Evolutionary conservation across 2,329 filamentous ascomycete species (phyloP), one percentile per base, ranked within the genome.

Genomic region (Fusarium concolor): DNA sequence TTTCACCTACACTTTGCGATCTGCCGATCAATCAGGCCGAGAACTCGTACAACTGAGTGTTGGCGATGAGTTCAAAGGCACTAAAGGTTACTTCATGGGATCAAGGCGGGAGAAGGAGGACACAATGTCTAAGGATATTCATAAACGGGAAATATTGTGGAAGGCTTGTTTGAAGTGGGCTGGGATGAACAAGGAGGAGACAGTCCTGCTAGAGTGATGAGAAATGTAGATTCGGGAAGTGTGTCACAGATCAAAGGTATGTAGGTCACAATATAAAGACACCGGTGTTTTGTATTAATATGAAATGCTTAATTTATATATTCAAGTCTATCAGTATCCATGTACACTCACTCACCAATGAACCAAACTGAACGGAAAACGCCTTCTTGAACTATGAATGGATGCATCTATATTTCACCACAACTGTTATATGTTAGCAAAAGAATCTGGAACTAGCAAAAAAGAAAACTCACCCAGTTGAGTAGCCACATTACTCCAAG

Each of bases 401-500:
- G 24, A 51, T 39, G 26, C 6, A 4, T 29, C 6, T n/a, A 17
- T 15, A 9, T 4, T 8, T 62, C 49, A 73, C 10, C 67, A 73
- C 44, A 73, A 22, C 71, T 73, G 15, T 7, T 2, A 11, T 2
- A 7, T 15, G 58, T 73, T 62, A 73, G 71, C n/a, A 3, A 17
- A 4, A 1, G 2, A 1, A 6, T 0, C 3, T 7, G 2, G 2
- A 14, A 10, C 2, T 24, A 35, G 11, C 3, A 2, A 6, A 14
- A 39, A 4, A 42, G 15, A 39, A 3, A 44, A 61, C 69, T 61
- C 51, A 73, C 71, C 67, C 59, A 71, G 59, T 74, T 74, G 4
- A 74, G 66, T n/a, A 74, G 33, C 70, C 66, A 68, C 70, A 74
- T 73, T 8, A 65, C 35, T 39, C 55, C 63, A 29, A 71, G 41